These are phyloP conservation scores for Dillenia turbinata DNA, from an alignment of 164 flowering plant genomes.

Conservation along the genomic window DNA sequence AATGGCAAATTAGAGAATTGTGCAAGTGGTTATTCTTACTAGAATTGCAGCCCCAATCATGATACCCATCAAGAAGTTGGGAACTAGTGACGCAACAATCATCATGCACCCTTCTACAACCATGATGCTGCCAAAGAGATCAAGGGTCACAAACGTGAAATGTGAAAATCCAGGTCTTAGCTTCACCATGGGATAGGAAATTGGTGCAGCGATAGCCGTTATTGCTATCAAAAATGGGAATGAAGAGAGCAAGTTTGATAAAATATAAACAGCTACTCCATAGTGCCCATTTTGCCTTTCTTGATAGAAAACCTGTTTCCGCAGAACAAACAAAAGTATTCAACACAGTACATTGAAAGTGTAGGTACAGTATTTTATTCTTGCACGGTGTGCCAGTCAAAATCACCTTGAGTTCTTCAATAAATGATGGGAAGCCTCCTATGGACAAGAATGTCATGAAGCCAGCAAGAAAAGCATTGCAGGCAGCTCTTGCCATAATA, in stretches of 20 bases:
- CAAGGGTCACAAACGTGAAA: conserved; percentile 31
- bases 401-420: conserved; percentile 30
- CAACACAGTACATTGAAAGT: too few relatives aligned
- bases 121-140: conserved; percentile 37
- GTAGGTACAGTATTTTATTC: too few relatives aligned
- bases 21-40: conserved; percentile 19
- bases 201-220: conserved; percentile 25
- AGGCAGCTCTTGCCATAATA: conserved; percentile 23
- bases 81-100: conserved; percentile 67
- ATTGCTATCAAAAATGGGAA: conserved; percentile 50
- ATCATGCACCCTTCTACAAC: conserved; percentile 66
- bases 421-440: conserved; percentile 33
- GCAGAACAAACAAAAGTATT: too few relatives aligned
- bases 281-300: conserved; percentile 63
- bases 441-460: conserved; percentile 33
- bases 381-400: too few relatives aligned
- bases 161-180: conserved; percentile 32
- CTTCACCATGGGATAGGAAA: conserved; percentile 48
- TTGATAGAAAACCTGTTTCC: conserved; percentile 36
- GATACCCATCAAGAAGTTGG: conserved; percentile 67
- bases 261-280: conserved; percentile 44
- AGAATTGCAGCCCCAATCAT: conserved; percentile 34
- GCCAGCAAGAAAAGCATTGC: conserved; percentile 23
- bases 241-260: conserved; percentile 54
- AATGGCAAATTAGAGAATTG: neutral